These are phyloP conservation scores for Asclepias syriaca DNA, from an alignment of 257 asterid species.

Conservation along the genomic window DNA sequence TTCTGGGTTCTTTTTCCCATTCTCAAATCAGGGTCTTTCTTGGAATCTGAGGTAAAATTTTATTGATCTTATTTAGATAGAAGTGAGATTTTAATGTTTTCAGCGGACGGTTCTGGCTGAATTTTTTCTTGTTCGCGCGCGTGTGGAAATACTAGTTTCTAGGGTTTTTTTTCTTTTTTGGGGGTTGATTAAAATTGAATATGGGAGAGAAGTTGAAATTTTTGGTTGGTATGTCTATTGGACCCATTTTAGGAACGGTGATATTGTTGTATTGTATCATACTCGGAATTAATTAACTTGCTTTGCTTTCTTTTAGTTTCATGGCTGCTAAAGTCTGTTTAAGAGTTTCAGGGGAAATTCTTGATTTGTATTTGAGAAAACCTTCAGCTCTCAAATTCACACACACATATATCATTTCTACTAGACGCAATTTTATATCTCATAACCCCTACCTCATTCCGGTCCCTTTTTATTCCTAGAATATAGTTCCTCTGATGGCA, in stretches of 20 bases:
- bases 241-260: not conserved
- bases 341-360: not conserved
- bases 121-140: not conserved
- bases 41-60: slow-evolving; percentile 15
- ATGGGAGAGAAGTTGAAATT: not conserved
- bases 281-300: not conserved
- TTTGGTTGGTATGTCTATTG: not conserved
- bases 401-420: not conserved
- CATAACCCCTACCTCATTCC: not conserved
- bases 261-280: not conserved
- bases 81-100: not conserved
- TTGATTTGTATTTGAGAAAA: not conserved
- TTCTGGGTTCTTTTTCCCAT: slow-evolving; percentile 2
- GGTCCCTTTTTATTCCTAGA: not conserved
- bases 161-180: not conserved
- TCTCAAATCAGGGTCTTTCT: not conserved
- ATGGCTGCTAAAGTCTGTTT: not conserved
- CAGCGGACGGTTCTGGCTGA: not conserved
- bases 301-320: not conserved
- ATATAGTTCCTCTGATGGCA: not conserved
- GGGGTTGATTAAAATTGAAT: not conserved
- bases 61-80: not conserved
- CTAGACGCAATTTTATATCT: not conserved
- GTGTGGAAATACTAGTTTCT: not conserved
- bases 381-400: not conserved